Evolutionary conservation across 495 filamentous ascomycete species (phyloP), one percentile per base, ranked within the genome.

Genomic region (Trichoderma reesei): DNA sequence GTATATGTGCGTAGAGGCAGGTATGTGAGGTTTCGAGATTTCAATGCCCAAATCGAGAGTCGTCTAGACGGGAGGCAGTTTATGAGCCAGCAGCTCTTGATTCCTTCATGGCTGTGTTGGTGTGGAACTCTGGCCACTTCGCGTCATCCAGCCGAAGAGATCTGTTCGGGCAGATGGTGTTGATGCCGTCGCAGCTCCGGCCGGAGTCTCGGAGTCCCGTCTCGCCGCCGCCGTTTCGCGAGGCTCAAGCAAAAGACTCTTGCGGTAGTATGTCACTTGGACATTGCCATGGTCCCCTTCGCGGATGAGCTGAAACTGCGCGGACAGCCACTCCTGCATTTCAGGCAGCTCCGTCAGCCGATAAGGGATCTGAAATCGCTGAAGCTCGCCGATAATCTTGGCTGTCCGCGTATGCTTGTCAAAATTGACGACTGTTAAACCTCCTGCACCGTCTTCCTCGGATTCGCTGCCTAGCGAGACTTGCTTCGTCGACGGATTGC

Each of bases 291-390:
- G 85, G 66, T 94, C 90, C 38, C 83, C 85, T 33, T 87, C 86
- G 8, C 90, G 88, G 20, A 96, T 90, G 18, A 90, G 86, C 4
- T 88, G 79, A 67, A 98, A 83, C 74, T 98, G 88, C 14, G 84
- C 81, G 67, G 93, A 85, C 73, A 99, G 87, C 94, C 92, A 98
- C 46, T 92, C 87, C 74, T 98, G 93, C 69, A 99, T 80, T 68
- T 98, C 95, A 0, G 90, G 85, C 14, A 98, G 78, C 69, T 96
- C 90, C 4, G 82, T 80, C 16, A 99, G 82, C 18, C 88, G 86
- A 70, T 99, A 96, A 1, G 95, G 94, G 59, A 96, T 90, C 72
- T 99, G 95, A 82, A 99, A 99, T 34, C 94, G 86, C 73, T 98
- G 94, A 11, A 98, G 82, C 68, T 98, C 92, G 64, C 91, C 90